phyloP scores from a whole-genome alignment of 331 rosid species.

The Phaseolus coccineus region DNA sequence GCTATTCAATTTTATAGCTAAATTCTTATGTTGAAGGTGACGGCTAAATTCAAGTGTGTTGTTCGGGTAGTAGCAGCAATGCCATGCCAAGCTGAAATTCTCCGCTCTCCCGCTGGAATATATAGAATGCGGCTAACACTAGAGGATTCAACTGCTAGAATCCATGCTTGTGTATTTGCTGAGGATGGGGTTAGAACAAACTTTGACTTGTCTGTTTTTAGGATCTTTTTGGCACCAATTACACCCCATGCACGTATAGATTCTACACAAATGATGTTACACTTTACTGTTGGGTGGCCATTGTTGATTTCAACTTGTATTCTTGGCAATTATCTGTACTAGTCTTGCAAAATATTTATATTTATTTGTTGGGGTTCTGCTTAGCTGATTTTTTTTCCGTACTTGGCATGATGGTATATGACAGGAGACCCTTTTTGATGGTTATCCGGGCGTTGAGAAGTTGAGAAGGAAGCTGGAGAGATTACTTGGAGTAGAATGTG shows the following conservation, averaged over 20 bases:
- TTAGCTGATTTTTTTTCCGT: conserved; percentile 3
- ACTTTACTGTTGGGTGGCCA: not conserved
- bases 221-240: not conserved
- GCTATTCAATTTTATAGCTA: not conserved
- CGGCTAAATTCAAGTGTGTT: conserved; percentile 64
- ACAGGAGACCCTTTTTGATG: conserved; percentile 69
- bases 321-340: not conserved
- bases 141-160: conserved; percentile 87
- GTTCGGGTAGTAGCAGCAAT: conserved; percentile 64
- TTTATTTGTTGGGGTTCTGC: conserved; percentile 8
- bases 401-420: not conserved
- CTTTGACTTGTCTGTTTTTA: not conserved
- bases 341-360: not conserved
- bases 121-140: conserved; percentile 63
- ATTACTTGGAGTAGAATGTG: conserved; percentile 56
- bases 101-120: conserved; percentile 44
- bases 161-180: conserved; percentile 60
- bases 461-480: conserved; percentile 54
- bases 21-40: conserved; percentile 53
- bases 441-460: conserved; percentile 43
- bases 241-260: not conserved
- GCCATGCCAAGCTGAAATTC: conserved; percentile 58
- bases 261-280: not conserved
- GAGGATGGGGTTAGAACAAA: conserved; percentile 71
- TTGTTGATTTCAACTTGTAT: conserved; percentile 15